Evolutionary conservation across 2,329 filamentous ascomycete species (phyloP).

Genomic region (Verticillium dahliae): DNA sequence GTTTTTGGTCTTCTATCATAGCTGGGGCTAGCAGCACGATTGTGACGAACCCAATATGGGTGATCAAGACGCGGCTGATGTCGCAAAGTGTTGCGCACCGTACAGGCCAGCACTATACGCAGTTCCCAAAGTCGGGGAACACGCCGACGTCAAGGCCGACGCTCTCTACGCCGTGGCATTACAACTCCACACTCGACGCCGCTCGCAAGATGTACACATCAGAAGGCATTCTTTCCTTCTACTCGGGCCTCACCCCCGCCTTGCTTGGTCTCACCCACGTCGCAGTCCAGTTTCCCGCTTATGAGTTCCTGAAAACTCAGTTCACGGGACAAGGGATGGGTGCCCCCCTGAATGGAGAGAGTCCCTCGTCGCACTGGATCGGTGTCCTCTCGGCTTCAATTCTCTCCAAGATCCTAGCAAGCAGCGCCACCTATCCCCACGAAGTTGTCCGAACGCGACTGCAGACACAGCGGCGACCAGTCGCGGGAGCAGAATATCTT

Average conservation of each 20-base stretch:
- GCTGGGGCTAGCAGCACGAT: constrained; percentile 91
- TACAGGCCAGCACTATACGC: constrained; percentile 38
- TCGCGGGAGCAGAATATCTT: constrained; percentile 45
- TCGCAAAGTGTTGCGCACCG: constrained; percentile 64
- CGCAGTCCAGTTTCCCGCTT: constrained; percentile 93
- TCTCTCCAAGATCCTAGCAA: constrained; percentile 88
- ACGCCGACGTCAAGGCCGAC: constrained; percentile 49
- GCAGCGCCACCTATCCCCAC: constrained; percentile 92
- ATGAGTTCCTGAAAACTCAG: constrained; percentile 84
- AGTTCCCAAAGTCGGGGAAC: constrained; percentile 41
- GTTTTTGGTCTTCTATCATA: constrained; percentile 82
- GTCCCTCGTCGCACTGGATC: constrained; percentile 64
- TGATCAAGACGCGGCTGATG: constrained; percentile 98
- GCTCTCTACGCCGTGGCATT: constrained; percentile 77
- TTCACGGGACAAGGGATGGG: constrained; percentile 92
- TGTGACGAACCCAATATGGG: constrained; percentile 97
- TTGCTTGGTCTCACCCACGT: constrained; percentile 90
- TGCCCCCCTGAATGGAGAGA: constrained; percentile 46
- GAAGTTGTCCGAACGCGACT: constrained; percentile 90
- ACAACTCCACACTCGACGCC: constrained; percentile 81
- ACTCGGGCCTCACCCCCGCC: constrained; percentile 88
- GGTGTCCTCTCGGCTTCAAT: constrained; percentile 86
- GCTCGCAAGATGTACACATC: constrained; percentile 91
- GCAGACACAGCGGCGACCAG: constrained; percentile 81
- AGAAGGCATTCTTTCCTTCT: constrained; percentile 86